Evolutionary conservation across 2,329 filamentous ascomycete species (phyloP).

Genomic region (Oidium heveae): DNA sequence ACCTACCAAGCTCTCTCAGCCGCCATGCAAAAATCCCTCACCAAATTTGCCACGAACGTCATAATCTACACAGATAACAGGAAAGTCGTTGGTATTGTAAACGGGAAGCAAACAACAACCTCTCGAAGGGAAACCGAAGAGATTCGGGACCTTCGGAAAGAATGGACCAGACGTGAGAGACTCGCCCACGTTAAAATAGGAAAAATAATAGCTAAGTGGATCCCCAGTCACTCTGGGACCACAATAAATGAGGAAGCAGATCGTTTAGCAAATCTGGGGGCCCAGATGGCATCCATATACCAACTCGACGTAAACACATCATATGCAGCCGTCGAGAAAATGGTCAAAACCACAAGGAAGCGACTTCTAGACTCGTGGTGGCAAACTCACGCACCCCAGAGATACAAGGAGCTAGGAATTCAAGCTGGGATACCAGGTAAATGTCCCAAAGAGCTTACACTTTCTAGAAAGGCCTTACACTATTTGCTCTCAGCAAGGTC

Average conservation of each 20-base stretch:
- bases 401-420: background rate
- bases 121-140: background rate
- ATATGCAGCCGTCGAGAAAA: background rate
- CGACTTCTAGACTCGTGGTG: background rate
- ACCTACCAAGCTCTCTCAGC: no score
- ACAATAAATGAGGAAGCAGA: background rate
- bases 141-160: background rate
- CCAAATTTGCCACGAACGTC: background rate
- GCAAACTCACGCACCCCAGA: background rate
- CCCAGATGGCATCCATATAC: background rate
- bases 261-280: background rate
- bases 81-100: background rate
- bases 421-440: background rate
- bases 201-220: background rate
- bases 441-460: background rate
- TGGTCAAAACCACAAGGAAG: background rate
- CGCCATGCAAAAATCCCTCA: no score
- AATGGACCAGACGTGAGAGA: background rate
- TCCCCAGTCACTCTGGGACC: background rate
- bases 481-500: no score
- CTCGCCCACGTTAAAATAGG: background rate
- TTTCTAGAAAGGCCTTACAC: no score
- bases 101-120: background rate
- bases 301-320: background rate
- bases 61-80: background rate